Percentiles rank a stretch among this genome's conserved stretches.
Evolutionary conservation across 1,284 basidiomycete genomes (phyloP).

Genomic region (Boletus hoseneyae): DNA sequence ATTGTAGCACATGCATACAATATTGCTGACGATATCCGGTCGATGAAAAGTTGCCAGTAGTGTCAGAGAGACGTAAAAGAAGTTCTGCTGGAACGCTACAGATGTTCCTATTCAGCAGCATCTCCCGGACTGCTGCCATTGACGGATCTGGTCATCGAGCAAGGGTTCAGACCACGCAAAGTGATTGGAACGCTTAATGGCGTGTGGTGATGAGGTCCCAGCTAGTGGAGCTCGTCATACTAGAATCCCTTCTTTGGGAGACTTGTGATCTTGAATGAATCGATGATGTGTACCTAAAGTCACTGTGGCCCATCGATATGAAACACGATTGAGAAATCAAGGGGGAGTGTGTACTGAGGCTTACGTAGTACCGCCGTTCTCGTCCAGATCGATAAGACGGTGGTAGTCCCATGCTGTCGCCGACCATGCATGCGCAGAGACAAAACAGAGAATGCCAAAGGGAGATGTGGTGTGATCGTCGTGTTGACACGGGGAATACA

Average conservation of each 20-base stretch:
- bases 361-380: background rate
- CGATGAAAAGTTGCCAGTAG: conserved; percentile 14
- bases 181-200: background rate
- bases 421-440: background rate
- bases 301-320: background rate
- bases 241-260: too few relatives aligned
- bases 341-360: background rate
- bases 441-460: background rate
- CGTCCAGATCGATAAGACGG: background rate
- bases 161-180: background rate
- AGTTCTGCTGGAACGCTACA: conserved; percentile 17
- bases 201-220: background rate
- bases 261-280: background rate
- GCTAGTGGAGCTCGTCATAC: background rate
- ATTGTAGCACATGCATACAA: background rate
- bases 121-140: conserved; percentile 47
- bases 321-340: background rate
- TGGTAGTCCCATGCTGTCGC: too few relatives aligned
- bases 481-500: background rate
- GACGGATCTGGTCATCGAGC: conserved; percentile 35
- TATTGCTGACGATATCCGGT: too few relatives aligned
- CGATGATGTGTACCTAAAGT: background rate
- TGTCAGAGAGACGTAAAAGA: conserved; percentile 14
- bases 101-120: conserved; percentile 45
- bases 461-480: background rate